Evolutionary conservation across 1,284 basidiomycete genomes (phyloP), one percentile per base, ranked within the genome.

Genomic region (Cerrena zonata): DNA sequence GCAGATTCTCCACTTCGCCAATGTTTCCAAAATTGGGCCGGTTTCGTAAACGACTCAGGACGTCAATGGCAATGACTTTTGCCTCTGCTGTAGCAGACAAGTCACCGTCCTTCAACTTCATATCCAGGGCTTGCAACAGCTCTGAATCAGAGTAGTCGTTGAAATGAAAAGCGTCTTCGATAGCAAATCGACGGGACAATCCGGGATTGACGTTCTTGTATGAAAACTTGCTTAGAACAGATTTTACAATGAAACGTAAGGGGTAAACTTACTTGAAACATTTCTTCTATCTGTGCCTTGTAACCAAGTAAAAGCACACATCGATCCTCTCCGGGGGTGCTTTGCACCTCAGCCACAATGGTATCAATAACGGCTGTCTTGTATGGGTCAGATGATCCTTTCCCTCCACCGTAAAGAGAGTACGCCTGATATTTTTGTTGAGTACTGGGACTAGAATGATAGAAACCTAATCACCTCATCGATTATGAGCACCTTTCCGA

Each of bases 341-440:
- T 82, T 57, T 86, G 84, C 5, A 86, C 76, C 61, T 85, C 84
- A 0, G 84, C 84, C 0, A 86, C 84, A 48, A 86, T 78, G 1
- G 84, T 85, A 54, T 86, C 84, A 46, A 86, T 81, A 38, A 86
- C 84, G 0, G 81, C 73, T 1, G 79, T 81, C 60, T 82, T 85
- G 65, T 68, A 86, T 0, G 68, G 61, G 56, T 85, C 81, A 26
- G 45, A 5, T 3, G 4, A 60, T 24, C 60, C 53, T 13, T 48
- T 55, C 3, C 58, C 65, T 47, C 63, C 61, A 3, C 58, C 62
- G 11, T 19, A 60, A 45, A 74, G 73, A 36, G 71, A 70, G 52
- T 83, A 80, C 18, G 86, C 62, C 79, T 82, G 82, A 51, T 86
- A 86, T n/a, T 26, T 5, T n/a, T 15, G 27, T 18, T 27, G 46